Conservation (phyloP, 257 asterid genomes). For the Solanum tarapatanum region DNA sequence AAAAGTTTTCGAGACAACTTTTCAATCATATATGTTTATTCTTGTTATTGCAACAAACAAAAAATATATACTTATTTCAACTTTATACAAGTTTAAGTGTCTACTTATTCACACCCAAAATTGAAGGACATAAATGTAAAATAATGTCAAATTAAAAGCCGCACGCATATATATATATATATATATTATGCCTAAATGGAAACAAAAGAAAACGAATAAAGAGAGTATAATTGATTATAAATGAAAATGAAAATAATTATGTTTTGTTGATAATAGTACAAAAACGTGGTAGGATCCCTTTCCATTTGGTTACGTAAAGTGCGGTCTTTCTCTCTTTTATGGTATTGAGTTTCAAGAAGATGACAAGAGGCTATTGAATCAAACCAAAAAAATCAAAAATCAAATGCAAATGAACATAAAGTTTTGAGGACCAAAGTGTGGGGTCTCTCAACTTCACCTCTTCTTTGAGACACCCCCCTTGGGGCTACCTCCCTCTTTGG, state of each 20-base stretch:
- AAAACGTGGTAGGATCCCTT: conserved; percentile 1
- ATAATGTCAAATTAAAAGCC: background rate
- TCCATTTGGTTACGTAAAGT: conserved; percentile 17
- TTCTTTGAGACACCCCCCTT: background rate
- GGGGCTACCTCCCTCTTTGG: background rate
- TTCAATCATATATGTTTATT: background rate
- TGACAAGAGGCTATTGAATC: background rate
- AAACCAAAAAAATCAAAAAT: background rate
- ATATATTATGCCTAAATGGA: too few relatives aligned
- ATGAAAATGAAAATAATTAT: background rate
- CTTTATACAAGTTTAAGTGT: background rate
- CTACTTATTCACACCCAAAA: background rate
- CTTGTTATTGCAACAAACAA: background rate
- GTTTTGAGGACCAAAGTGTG: background rate
- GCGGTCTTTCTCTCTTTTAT: conserved; percentile 18
- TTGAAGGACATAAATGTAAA: background rate
- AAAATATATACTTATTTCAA: background rate
- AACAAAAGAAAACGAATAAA: background rate
- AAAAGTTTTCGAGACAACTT: background rate
- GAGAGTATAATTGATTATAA: background rate
- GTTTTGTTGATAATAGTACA: background rate
- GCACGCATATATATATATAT: too few relatives aligned
- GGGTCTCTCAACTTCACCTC: conserved; percentile 3
- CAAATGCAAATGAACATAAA: background rate
- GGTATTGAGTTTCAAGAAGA: background rate